Evolutionary conservation across 139 green algal genomes (phyloP), one percentile per base, ranked within the genome.

Genomic region (Mesotaenium endlicherianum): DNA sequence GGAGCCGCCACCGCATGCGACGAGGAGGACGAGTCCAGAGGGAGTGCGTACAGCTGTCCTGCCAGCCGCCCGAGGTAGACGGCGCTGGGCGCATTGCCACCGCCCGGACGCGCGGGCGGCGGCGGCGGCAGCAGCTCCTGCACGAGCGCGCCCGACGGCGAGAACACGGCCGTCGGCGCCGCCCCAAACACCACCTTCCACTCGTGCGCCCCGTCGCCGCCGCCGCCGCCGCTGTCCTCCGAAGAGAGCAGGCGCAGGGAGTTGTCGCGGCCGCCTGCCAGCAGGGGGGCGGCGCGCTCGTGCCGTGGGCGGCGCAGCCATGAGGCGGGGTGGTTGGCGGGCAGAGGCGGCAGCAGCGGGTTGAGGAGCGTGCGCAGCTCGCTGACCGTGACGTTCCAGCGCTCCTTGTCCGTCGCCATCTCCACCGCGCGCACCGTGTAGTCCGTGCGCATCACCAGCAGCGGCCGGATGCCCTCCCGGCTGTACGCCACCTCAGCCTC

Each of bases 171-270:
- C 0, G 95, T 80, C 2, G 94, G 93, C 3, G 91, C 90, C 0
- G 91, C 81, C 3, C 89, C 78, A 70, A 97, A 94, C 34, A 42
- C 42, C 11, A 92, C 68, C 5, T 72, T 71, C 94, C 94, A 97
- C n/a, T n/a, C n/a, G n/a, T n/a, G n/a, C n/a, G 3, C 3, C 57
- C 57, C 57, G 57, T n/a, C 57, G 20, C 26, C 31, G 34, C 6
- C 41, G 41, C 42, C 41, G 70, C 70, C 70, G 4, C 41, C 6
- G 47, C 57, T 17, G 4, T 74, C 44, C 38, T 81, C 74, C 17
- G 11, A 72, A 4, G 74, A 78, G 30, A 78, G 47, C 5, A 38
- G 20, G 16, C 31, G 14, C 41, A 78, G 70, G 6, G 70, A 59
- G 70, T 78, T 78, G 70, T 78, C 40, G 11, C 41, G 3, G 40